A percentile compares a stretch with the other conserved stretches of the same genome.
Conservation (phyloP, 176 grass and related monocot species). For the Oryza punctata region DNA sequence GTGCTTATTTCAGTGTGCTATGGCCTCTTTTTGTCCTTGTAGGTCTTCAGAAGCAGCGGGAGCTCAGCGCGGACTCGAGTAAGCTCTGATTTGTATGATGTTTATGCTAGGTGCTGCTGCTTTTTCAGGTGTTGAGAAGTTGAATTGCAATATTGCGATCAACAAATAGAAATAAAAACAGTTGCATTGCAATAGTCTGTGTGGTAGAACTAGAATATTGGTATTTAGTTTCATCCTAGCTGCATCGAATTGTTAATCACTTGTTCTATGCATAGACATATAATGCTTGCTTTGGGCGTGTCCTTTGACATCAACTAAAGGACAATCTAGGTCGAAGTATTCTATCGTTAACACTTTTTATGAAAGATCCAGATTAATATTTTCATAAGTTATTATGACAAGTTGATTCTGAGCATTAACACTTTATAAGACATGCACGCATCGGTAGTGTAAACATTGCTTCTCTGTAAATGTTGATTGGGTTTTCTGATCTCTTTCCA, state of each 20-base stretch:
- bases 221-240: neutral
- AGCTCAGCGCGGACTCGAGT: slow-evolving; percentile 67
- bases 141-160: neutral
- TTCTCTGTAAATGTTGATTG: neutral
- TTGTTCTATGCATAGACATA: neutral
- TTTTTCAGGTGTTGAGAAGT: neutral
- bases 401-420: neutral
- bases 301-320: neutral
- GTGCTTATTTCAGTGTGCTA: neutral
- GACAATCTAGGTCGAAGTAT: neutral
- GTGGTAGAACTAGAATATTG: neutral
- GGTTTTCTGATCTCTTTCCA: slow-evolving; percentile 40
- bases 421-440: neutral
- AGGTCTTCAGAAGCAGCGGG: slow-evolving; percentile 88
- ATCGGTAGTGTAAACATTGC: neutral
- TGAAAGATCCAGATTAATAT: neutral
- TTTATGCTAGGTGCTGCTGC: neutral
- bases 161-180: neutral
- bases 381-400: neutral
- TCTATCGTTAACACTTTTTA: neutral
- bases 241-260: neutral
- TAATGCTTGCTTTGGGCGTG: neutral
- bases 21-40: slow-evolving; percentile 24
- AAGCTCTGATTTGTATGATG: slow-evolving; percentile 18
- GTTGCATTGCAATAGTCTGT: neutral